Evolutionary conservation across 192 early-diverging fungal species (phyloP).

Genomic region (Podila horticola): DNA sequence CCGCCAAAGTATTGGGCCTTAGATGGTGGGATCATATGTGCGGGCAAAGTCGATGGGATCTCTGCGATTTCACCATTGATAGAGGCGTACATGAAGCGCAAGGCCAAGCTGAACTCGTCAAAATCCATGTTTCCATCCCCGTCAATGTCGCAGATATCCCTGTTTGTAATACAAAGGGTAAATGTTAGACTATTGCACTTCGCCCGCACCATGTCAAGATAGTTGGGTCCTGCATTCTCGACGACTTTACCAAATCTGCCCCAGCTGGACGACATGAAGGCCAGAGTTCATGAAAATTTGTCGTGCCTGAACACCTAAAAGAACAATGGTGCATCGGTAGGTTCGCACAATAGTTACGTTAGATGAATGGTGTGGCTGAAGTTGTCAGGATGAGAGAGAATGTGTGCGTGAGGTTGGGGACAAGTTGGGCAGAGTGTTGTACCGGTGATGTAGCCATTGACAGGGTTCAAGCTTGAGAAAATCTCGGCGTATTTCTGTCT

Average conservation of each 20-base stretch:
- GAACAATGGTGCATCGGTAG: background rate
- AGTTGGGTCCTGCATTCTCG: too few relatives aligned
- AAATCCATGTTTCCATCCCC: constrained; percentile 84
- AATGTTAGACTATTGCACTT: background rate
- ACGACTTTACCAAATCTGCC: constrained; percentile 44
- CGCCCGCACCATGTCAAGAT: too few relatives aligned
- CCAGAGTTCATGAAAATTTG: constrained; percentile 51
- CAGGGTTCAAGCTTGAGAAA: constrained; percentile 59
- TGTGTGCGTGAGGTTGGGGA: background rate
- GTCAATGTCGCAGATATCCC: constrained; percentile 86
- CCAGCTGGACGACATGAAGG: constrained; percentile 24
- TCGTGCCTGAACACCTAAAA: constrained; percentile 37
- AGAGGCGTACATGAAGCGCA: constrained; percentile 79
- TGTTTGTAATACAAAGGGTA: constrained; percentile 5
- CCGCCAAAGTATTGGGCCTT: constrained; percentile 65
- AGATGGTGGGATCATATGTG: constrained; percentile 70
- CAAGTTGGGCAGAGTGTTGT: background rate
- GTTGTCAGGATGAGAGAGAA: background rate
- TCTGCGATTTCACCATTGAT: constrained; percentile 63
- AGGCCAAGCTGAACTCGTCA: constrained; percentile 85
- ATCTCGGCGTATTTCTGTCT: constrained; percentile 64
- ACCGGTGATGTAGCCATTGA: constrained; percentile 66
- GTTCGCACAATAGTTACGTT: background rate
- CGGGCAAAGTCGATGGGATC: constrained; percentile 70
- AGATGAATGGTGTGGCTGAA: background rate